Conservation (phyloP, 345 rosid genomes). For the Pugionium dolabratum region DNA sequence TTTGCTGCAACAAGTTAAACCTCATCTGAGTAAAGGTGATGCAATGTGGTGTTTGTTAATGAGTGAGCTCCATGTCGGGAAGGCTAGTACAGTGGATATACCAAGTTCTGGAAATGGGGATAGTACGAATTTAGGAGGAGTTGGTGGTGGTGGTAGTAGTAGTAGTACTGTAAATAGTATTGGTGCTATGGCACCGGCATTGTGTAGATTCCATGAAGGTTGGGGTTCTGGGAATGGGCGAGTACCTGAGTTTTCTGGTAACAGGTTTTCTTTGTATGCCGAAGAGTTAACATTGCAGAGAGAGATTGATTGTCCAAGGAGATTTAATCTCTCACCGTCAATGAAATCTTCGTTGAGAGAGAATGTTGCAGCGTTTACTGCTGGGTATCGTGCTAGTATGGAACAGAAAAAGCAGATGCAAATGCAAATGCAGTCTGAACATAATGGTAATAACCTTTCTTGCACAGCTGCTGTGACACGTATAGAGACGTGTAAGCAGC, state of each 20-base stretch:
- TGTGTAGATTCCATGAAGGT: slow-evolving; percentile 83
- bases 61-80: slow-evolving; percentile 90
- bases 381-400: slow-evolving; percentile 75
- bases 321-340: slow-evolving; percentile 81
- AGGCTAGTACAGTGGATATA: slow-evolving; percentile 67
- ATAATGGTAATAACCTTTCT: slow-evolving; percentile 43
- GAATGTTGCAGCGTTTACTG: slow-evolving; percentile 89
- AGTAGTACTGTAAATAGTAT: slow-evolving; percentile 33
- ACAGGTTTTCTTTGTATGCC: slow-evolving; percentile 49
- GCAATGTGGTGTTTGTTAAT: slow-evolving; percentile 96
- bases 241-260: slow-evolving; percentile 54
- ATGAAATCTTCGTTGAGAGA: slow-evolving; percentile 80
- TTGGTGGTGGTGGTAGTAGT: slow-evolving; percentile 20
- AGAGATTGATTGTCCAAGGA: slow-evolving; percentile 80
- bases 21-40: slow-evolving; percentile 85
- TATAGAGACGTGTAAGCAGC: slow-evolving; percentile 52
- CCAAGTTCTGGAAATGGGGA: slow-evolving; percentile 44
- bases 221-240: slow-evolving; percentile 79
- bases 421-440: slow-evolving; percentile 40
- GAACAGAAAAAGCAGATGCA: slow-evolving; percentile 50
- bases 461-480: slow-evolving; percentile 35
- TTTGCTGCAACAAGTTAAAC: slow-evolving; percentile 82
- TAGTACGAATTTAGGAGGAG: slow-evolving; percentile 40
- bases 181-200: slow-evolving; percentile 55
- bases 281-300: slow-evolving; percentile 54